These are phyloP conservation scores for Colletotrichum musae DNA, from an alignment of 2,329 filamentous ascomycete species.

Conservation along the genomic window DNA sequence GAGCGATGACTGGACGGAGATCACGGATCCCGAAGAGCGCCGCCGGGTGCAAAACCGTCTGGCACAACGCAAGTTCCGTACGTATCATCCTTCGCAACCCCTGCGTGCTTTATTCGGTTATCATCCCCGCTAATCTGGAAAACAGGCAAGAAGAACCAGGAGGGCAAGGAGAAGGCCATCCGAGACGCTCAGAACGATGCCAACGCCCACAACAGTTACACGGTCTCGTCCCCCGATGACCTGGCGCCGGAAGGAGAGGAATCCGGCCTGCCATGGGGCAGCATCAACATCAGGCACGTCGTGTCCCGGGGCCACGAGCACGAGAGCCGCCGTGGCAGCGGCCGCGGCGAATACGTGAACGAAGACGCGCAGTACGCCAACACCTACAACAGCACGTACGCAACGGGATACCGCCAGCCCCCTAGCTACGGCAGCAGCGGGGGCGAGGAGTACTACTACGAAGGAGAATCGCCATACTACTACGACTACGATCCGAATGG, in stretches of 20 bases:
- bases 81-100: constrained; percentile 49
- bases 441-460: constrained; percentile 52
- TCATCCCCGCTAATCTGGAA: neutral
- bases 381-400: constrained; percentile 43
- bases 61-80: constrained; percentile 83
- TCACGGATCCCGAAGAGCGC: constrained; percentile 79
- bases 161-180: constrained; percentile 76
- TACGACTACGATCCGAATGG: constrained; percentile 42
- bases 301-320: constrained; percentile 66
- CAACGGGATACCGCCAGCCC: constrained; percentile 44
- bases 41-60: constrained; percentile 83
- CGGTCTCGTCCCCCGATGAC: constrained; percentile 70
- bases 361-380: constrained; percentile 51
- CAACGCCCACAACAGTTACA: constrained; percentile 75
- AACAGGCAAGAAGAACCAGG: constrained; percentile 78
- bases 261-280: constrained; percentile 81
- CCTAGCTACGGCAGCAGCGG: constrained; percentile 52
- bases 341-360: constrained; percentile 52
- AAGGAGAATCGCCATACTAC: constrained; percentile 45
- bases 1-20: constrained; percentile 77
- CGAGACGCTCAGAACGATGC: constrained; percentile 75
- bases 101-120: neutral
- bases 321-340: constrained; percentile 60
- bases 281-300: constrained; percentile 72
- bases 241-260: constrained; percentile 67